Evolutionary conservation across 225 moss, liverwort and hornwort genomes (phyloP).

Genomic region (Pleurozium schreberi): DNA sequence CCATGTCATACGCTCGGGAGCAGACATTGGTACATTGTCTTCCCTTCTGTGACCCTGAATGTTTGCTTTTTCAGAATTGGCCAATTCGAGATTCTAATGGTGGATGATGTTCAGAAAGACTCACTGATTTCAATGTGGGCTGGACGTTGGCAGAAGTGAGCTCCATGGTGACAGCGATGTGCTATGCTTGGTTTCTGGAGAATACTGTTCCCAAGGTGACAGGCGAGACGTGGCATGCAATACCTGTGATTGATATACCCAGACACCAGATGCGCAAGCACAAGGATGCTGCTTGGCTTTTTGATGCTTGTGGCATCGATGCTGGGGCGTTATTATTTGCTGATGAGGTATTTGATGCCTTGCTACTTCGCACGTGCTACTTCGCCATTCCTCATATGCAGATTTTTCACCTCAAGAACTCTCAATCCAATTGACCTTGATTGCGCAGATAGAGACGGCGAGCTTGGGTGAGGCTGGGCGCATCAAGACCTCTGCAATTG

Average conservation of each 20-base stretch:
- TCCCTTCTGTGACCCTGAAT: not conserved
- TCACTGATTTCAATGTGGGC: not conserved
- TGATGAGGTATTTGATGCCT: conserved; percentile 16
- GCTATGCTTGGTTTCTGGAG: conserved; percentile 34
- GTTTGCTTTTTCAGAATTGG: not conserved
- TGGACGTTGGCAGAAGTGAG: conserved; percentile 18
- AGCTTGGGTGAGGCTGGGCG: conserved; percentile 9
- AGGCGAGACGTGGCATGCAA: conserved; percentile 20
- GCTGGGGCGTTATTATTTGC: conserved; percentile 6
- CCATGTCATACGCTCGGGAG: conserved; percentile 11
- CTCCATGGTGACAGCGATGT: conserved; percentile 19
- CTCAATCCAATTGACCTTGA: not conserved
- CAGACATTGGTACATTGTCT: conserved; percentile 7
- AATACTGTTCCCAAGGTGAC: conserved; percentile 20
- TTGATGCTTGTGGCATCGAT: conserved; percentile 35
- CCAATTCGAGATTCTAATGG: not conserved
- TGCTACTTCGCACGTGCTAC: not conserved
- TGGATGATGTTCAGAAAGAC: not conserved
- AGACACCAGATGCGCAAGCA: conserved; percentile 26
- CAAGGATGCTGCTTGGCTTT: conserved; percentile 31
- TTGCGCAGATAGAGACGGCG: conserved; percentile 17
- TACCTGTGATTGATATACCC: conserved; percentile 21
- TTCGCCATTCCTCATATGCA: not conserved
- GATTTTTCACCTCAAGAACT: not conserved
- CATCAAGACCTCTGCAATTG: conserved; percentile 20